Percentiles rank a stretch among this genome's conserved stretches.
phyloP scores from a whole-genome alignment of 192 early-diverging fungal genomes.

The Linderina pennispora region DNA sequence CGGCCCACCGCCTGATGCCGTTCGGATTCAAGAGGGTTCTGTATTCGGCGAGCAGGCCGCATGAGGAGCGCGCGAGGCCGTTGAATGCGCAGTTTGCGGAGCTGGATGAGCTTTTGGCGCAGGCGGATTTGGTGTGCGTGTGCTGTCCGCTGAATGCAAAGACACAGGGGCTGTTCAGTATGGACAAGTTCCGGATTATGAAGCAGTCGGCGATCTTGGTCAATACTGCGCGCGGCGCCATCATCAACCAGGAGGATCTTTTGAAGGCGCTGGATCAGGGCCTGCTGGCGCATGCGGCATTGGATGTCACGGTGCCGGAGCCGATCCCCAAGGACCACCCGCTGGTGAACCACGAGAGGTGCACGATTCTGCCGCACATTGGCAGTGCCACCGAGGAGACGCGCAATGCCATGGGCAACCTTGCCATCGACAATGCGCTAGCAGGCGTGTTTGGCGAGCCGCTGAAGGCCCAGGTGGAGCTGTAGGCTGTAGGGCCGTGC shows the following conservation, averaged over 20 bases:
- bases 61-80: conserved; percentile 35
- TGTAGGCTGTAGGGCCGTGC: conserved; percentile 1
- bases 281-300: conserved; percentile 59
- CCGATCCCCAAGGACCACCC: conserved; percentile 61
- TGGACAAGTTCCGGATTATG: conserved; percentile 62
- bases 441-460: conserved; percentile 50
- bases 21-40: conserved; percentile 65
- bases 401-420: conserved; percentile 69
- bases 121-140: conserved; percentile 68
- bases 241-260: conserved; percentile 71
- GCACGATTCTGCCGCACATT: conserved; percentile 79
- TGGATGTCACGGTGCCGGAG: conserved; percentile 87
- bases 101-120: conserved; percentile 54
- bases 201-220: conserved; percentile 64
- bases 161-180: conserved; percentile 67
- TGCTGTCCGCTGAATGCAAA: conserved; percentile 66
- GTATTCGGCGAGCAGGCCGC: conserved; percentile 55
- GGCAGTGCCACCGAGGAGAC: conserved; percentile 80
- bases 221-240: conserved; percentile 73
- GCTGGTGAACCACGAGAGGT: conserved; percentile 54
- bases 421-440: conserved; percentile 69
- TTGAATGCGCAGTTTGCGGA: conserved; percentile 48
- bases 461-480: conserved; percentile 27
- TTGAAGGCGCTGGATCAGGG: conserved; percentile 56
- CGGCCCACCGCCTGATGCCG: conserved; percentile 60